Percentiles rank a stretch among this genome's conserved stretches.
phyloP scores from a whole-genome alignment of 495 filamentous ascomycete genomes.

The Corynascus novoguineensis region DNA sequence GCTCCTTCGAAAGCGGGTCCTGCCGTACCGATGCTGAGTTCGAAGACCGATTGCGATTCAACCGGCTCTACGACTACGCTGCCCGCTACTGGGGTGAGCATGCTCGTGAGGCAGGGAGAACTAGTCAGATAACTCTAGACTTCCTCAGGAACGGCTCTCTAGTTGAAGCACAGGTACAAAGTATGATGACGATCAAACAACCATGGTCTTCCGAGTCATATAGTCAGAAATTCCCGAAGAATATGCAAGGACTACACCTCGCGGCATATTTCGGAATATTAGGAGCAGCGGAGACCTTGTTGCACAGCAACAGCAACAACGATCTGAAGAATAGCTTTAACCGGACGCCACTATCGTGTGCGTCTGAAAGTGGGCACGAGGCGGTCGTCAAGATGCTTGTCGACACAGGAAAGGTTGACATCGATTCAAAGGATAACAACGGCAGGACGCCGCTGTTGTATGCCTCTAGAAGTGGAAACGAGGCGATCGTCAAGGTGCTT shows the following conservation, averaged over 20 bases:
- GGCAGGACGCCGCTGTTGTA: slow-evolving; percentile 16
- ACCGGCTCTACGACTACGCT: slow-evolving; percentile 41
- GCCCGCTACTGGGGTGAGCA: too few relatives aligned
- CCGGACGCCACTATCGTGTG: background rate
- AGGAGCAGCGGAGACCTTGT: background rate
- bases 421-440: background rate
- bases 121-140: background rate
- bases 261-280: slow-evolving; percentile 1
- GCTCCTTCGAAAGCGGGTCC: slow-evolving; percentile 27
- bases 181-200: background rate
- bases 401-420: background rate
- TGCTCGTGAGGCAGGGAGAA: background rate
- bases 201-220: background rate
- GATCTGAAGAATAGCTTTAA: background rate
- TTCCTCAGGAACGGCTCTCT: slow-evolving; percentile 22
- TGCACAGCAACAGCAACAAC: too few relatives aligned
- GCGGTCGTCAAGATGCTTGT: background rate
- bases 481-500: too few relatives aligned
- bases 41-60: slow-evolving; percentile 20
- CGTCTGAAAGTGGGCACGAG: background rate
- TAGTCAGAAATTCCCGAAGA: background rate
- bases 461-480: too few relatives aligned
- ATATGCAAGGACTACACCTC: background rate
- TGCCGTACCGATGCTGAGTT: slow-evolving; percentile 27
- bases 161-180: slow-evolving; percentile 17